Percentiles rank a stretch among this genome's conserved stretches.
Evolutionary conservation across 345 rosid genomes (phyloP).

Genomic region (Acer negundo): DNA sequence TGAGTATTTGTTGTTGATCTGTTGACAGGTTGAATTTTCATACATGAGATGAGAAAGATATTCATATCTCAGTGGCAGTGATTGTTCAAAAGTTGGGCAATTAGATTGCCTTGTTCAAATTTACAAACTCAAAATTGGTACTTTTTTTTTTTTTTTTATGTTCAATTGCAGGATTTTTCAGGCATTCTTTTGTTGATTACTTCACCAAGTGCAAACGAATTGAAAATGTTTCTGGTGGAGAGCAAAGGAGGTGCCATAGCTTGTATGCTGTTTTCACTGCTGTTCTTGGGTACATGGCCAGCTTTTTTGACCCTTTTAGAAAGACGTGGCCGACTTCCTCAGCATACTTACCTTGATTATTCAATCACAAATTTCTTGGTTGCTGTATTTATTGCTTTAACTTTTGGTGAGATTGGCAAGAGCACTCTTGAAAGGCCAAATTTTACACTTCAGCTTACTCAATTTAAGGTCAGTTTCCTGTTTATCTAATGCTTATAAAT

Average conservation of each 20-base stretch:
- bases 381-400: conserved; percentile 65
- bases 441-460: conserved; percentile 61
- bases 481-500: neutral
- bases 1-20: neutral
- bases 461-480: conserved; percentile 37
- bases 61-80: neutral
- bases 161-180: conserved; percentile 28
- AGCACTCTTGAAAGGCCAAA: conserved; percentile 37
- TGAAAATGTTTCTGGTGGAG: conserved; percentile 71
- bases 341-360: conserved; percentile 87
- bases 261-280: conserved; percentile 66
- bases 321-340: conserved; percentile 86
- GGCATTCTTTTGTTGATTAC: conserved; percentile 20
- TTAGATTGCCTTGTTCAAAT: neutral
- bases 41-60: no score
- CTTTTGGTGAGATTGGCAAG: conserved; percentile 61
- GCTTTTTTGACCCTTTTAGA: conserved; percentile 76
- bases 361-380: conserved; percentile 72
- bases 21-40: neutral
- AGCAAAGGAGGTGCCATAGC: conserved; percentile 83
- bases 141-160: no score
- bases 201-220: conserved; percentile 9
- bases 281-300: conserved; percentile 90
- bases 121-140: neutral
- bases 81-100: neutral